phyloP scores from a whole-genome alignment of 1,139 yeast species.

The Pichia sp. region DNA sequence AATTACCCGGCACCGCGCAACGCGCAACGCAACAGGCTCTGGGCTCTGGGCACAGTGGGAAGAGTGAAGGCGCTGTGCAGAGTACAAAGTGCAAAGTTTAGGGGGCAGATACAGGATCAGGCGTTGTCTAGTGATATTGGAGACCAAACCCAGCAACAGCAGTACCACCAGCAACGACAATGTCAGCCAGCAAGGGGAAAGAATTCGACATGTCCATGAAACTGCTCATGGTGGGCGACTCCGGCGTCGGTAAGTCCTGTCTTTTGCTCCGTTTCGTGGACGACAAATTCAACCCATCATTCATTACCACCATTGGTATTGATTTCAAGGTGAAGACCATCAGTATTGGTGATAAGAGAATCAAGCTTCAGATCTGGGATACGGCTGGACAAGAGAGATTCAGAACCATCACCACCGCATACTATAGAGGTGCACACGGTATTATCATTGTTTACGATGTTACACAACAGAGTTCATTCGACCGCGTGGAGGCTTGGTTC shows the following conservation, averaged over 20 bases:
- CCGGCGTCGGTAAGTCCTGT: constrained; percentile 96
- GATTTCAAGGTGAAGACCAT: constrained; percentile 97
- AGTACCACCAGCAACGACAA: no score
- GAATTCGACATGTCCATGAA: constrained; percentile 87
- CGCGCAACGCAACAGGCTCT: no score
- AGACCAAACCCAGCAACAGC: no score
- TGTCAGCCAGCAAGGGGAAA: constrained; percentile 15
- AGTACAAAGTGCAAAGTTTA: no score
- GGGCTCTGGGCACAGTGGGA: no score
- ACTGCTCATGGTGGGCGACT: constrained; percentile 89
- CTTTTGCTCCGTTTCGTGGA: constrained; percentile 89
- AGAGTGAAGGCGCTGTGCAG: no score
- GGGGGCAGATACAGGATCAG: no score
- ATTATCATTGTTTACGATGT: constrained; percentile 94
- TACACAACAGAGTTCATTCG: constrained; percentile 89
- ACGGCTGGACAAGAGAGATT: constrained; percentile 99
- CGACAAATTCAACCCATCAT: constrained; percentile 93
- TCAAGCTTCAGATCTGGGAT: constrained; percentile 97
- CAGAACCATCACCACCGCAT: constrained; percentile 96
- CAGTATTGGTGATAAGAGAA: constrained; percentile 85
- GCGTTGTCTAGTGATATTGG: no score
- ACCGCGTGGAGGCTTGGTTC: constrained; percentile 82
- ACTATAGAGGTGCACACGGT: constrained; percentile 99
- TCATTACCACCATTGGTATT: constrained; percentile 95
- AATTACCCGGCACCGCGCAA: no score